Percentiles rank a stretch among this genome's conserved stretches.
These are phyloP conservation scores for Bondarzewia mesenterica DNA, from an alignment of 1,284 basidiomycete genomes.

Conservation along the genomic window DNA sequence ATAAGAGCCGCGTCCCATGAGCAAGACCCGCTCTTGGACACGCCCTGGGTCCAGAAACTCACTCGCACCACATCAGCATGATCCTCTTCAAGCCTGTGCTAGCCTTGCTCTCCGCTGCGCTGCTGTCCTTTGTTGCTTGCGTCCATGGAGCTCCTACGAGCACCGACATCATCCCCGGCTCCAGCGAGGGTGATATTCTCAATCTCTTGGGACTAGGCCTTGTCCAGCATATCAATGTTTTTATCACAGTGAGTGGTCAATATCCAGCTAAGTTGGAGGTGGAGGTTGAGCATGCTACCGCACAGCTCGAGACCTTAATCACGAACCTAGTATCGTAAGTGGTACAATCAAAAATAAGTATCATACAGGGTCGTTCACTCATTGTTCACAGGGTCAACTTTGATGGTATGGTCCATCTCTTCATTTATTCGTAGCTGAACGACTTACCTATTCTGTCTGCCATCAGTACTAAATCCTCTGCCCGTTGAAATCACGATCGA, in stretches of 20 bases:
- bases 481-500: slow-evolving; percentile 35
- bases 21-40: background rate
- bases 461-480: slow-evolving; percentile 33
- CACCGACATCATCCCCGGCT: background rate
- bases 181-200: slow-evolving; percentile 28
- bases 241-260: slow-evolving; percentile 26
- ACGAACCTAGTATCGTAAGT: slow-evolving; percentile 28
- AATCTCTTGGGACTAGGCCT: slow-evolving; percentile 28
- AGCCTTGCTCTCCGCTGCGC: background rate
- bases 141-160: background rate
- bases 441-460: background rate
- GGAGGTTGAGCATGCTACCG: background rate
- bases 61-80: background rate
- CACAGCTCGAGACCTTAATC: slow-evolving; percentile 26
- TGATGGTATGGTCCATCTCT: background rate
- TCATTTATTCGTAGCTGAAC: background rate
- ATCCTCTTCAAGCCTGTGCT: background rate
- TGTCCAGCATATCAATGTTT: slow-evolving; percentile 27
- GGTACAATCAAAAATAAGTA: background rate
- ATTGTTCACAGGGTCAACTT: slow-evolving; percentile 3
- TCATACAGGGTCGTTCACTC: too few relatives aligned
- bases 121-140: background rate
- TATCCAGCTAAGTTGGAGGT: background rate
- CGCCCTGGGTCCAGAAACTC: background rate
- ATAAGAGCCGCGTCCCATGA: too few relatives aligned